phyloP scores from a whole-genome alignment of 2,329 filamentous ascomycete genomes.

The Fonsecaea pugnacius region DNA sequence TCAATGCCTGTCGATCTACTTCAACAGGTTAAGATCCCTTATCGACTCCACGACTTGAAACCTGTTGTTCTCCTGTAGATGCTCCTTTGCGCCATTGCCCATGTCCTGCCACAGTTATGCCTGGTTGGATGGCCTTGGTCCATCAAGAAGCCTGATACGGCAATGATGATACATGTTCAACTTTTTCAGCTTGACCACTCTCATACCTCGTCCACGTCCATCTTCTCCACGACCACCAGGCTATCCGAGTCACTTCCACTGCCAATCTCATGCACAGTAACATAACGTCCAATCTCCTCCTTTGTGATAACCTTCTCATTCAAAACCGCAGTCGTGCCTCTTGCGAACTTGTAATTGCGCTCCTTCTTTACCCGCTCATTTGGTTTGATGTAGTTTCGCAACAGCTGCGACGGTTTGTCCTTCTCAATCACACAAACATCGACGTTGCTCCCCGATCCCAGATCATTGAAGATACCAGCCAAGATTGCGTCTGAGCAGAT shows the following conservation, averaged over 20 bases:
- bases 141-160: constrained; percentile 7
- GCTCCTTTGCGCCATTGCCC: constrained; percentile 21
- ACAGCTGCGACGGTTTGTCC: constrained; percentile 84
- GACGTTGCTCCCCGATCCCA: constrained; percentile 96
- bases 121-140: neutral
- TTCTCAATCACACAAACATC: constrained; percentile 94
- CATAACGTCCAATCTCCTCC: constrained; percentile 91
- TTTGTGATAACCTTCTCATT: constrained; percentile 96
- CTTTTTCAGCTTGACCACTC: neutral
- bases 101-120: neutral
- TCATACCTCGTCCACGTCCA: constrained; percentile 62
- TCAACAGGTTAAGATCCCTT: neutral
- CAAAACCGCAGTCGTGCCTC: constrained; percentile 91
- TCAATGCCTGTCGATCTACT: neutral
- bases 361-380: constrained; percentile 91
- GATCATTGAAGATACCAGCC: constrained; percentile 97
- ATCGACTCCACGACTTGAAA: neutral
- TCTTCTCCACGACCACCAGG: constrained; percentile 62
- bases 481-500: constrained; percentile 85
- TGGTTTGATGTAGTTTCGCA: constrained; percentile 90
- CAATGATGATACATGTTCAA: constrained; percentile 23
- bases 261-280: constrained; percentile 84
- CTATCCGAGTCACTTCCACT: constrained; percentile 58
- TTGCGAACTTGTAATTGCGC: constrained; percentile 86
- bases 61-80: constrained; percentile 13